phyloP scores from a whole-genome alignment of 441 rosid genomes.

The Adansonia grandidieri region DNA sequence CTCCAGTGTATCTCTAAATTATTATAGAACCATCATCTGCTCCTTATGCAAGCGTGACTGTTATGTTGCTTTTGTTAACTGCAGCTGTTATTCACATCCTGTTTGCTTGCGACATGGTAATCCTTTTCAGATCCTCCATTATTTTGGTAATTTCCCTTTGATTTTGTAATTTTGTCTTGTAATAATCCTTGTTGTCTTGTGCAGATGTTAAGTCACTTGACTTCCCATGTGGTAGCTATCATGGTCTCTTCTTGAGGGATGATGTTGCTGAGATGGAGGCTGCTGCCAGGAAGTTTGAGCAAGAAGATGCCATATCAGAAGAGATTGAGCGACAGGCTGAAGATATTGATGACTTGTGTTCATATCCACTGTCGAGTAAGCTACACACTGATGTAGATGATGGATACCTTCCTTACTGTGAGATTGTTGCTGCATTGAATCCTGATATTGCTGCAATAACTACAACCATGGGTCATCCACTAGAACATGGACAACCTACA shows the following conservation, averaged over 20 bases:
- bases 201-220: slow-evolving; percentile 66
- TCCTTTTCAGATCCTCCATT: slow-evolving; percentile 27
- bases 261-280: slow-evolving; percentile 74
- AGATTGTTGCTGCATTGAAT: slow-evolving; percentile 48
- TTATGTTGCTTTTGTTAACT: slow-evolving; percentile 79
- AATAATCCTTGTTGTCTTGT: slow-evolving; percentile 25
- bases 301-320: slow-evolving; percentile 51
- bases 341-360: slow-evolving; percentile 56
- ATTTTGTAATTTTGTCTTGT: slow-evolving; percentile 20
- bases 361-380: slow-evolving; percentile 50
- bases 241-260: slow-evolving; percentile 75
- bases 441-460: slow-evolving; percentile 32
- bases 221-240: slow-evolving; percentile 72
- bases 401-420: slow-evolving; percentile 77
- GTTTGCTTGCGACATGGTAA: slow-evolving; percentile 96
- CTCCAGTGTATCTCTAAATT: slow-evolving; percentile 52
- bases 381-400: slow-evolving; percentile 43
- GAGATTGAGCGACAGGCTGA: slow-evolving; percentile 43
- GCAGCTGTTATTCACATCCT: slow-evolving; percentile 73
- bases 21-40: slow-evolving; percentile 73
- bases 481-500: slow-evolving; percentile 30
- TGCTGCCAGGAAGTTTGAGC: slow-evolving; percentile 82
- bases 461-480: slow-evolving; percentile 30
- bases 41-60: slow-evolving; percentile 94
- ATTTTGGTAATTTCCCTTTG: slow-evolving; percentile 18